phyloP scores from a whole-genome alignment of 2,329 filamentous ascomycete species.

The Fonsecaea monophora region DNA sequence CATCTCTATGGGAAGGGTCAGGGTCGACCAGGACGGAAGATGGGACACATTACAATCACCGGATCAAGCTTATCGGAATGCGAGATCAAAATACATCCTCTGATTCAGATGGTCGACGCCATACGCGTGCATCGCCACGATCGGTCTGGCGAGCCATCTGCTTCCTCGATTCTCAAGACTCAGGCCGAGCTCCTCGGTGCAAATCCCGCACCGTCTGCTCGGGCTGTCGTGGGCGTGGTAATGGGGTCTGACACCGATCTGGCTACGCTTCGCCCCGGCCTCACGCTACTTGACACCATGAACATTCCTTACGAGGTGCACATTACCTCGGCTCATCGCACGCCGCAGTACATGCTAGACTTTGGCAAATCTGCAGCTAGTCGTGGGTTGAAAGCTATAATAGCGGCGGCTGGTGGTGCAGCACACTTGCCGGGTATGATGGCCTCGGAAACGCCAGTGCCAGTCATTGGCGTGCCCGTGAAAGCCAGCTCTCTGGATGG shows the following conservation, averaged over 20 bases:
- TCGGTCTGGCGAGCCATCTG: constrained; percentile 41
- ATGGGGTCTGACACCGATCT: constrained; percentile 56
- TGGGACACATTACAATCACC: constrained; percentile 89
- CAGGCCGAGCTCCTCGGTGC: constrained; percentile 28
- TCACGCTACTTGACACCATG: constrained; percentile 43
- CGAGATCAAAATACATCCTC: constrained; percentile 70
- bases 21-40: constrained; percentile 87
- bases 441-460: constrained; percentile 69
- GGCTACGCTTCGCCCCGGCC: constrained; percentile 42
- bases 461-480: constrained; percentile 75
- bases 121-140: constrained; percentile 71
- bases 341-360: constrained; percentile 68
- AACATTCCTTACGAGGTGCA: constrained; percentile 44
- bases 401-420: constrained; percentile 72
- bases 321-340: constrained; percentile 63
- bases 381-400: constrained; percentile 70
- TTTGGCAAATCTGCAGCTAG: constrained; percentile 66
- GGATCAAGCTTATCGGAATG: constrained; percentile 71
- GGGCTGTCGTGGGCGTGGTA: constrained; percentile 53
- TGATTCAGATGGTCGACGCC: constrained; percentile 78
- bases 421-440: constrained; percentile 73
- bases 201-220: constrained; percentile 33
- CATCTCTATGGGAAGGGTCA: constrained; percentile 91
- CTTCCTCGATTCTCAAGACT: constrained; percentile 29
- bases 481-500: constrained; percentile 72